These are phyloP conservation scores for Hygrophorus russula DNA, from an alignment of 768 basidiomycete genomes.

Conservation along the genomic window DNA sequence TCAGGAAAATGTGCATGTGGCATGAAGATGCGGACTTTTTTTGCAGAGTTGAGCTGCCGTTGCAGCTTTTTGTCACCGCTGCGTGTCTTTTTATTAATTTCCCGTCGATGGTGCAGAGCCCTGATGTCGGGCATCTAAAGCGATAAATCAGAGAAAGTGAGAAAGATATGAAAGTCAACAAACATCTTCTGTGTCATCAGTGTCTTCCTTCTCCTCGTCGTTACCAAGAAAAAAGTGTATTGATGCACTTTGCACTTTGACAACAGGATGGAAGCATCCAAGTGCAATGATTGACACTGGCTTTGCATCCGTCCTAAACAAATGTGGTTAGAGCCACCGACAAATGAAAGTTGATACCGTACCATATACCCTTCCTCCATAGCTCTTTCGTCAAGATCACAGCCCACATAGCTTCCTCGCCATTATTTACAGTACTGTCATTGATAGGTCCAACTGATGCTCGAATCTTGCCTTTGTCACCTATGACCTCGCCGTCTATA, in stretches of 20 bases:
- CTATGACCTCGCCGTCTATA: conserved; percentile 69
- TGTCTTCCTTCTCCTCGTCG: conserved; percentile 65
- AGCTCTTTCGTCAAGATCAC: conserved; percentile 87
- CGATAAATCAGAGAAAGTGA: conserved; percentile 6
- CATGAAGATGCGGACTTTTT: conserved; percentile 39
- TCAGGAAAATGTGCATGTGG: not conserved
- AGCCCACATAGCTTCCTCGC: conserved; percentile 96
- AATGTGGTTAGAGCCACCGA: conserved; percentile 3
- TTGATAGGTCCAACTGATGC: conserved; percentile 24
- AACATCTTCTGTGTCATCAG: conserved; percentile 55
- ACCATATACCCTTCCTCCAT: conserved; percentile 92
- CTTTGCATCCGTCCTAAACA: conserved; percentile 76
- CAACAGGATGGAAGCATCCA: conserved; percentile 87
- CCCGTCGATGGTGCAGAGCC: conserved; percentile 74
- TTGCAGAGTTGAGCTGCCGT: conserved; percentile 61
- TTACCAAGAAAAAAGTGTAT: conserved; percentile 95
- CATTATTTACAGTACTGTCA: conserved; percentile 31
- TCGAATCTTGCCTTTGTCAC: conserved; percentile 74
- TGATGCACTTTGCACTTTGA: conserved; percentile 91
- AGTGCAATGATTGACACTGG: conserved; percentile 85
- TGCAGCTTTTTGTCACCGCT: conserved; percentile 73
- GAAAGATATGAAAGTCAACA: conserved; percentile 5
- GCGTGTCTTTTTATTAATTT: conserved; percentile 87
- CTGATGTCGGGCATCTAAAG: conserved; percentile 53
- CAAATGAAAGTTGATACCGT: conserved; percentile 8